Conservation (phyloP, 2,329 filamentous ascomycete genomes). For the Piedraia hortae region DNA sequence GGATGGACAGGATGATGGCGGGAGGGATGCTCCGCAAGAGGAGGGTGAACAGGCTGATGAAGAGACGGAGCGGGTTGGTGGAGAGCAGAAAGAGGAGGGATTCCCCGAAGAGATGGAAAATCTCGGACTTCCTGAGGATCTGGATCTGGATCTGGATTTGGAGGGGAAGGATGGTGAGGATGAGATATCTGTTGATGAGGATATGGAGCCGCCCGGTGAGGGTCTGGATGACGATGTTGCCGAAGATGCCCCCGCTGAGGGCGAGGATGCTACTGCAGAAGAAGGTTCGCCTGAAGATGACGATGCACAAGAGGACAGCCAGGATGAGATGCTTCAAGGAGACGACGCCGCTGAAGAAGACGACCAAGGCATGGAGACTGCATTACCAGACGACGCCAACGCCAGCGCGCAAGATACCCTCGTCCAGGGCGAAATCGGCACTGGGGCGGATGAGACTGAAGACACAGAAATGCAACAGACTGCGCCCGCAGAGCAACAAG, state of each 20-base stretch:
- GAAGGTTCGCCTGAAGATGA: constrained; percentile 24
- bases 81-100: constrained; percentile 38
- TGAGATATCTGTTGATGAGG: neutral
- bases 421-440: constrained; percentile 16
- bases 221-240: constrained; percentile 2
- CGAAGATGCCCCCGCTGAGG: constrained; percentile 25
- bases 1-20: too few relatives aligned
- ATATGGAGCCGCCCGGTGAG: constrained; percentile 5
- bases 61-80: too few relatives aligned
- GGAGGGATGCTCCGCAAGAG: too few relatives aligned
- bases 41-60: too few relatives aligned
- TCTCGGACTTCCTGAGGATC: constrained; percentile 62
- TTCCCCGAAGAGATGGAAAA: constrained; percentile 48
- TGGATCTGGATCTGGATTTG: constrained; percentile 42
- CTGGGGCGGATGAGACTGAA: constrained; percentile 5
- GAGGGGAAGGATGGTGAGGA: constrained; percentile 2
- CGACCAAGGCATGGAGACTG: constrained; percentile 8
- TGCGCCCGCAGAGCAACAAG: constrained; percentile 17
- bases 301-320: constrained; percentile 22
- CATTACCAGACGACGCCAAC: constrained; percentile 14
- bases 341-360: constrained; percentile 11
- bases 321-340: neutral
- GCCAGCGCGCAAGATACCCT: constrained; percentile 17
- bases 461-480: constrained; percentile 18
- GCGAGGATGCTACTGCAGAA: constrained; percentile 12